Evolutionary conservation across 768 basidiomycete genomes (phyloP), one percentile per base, ranked within the genome.

Genomic region (Artomyces pyxidatus): DNA sequence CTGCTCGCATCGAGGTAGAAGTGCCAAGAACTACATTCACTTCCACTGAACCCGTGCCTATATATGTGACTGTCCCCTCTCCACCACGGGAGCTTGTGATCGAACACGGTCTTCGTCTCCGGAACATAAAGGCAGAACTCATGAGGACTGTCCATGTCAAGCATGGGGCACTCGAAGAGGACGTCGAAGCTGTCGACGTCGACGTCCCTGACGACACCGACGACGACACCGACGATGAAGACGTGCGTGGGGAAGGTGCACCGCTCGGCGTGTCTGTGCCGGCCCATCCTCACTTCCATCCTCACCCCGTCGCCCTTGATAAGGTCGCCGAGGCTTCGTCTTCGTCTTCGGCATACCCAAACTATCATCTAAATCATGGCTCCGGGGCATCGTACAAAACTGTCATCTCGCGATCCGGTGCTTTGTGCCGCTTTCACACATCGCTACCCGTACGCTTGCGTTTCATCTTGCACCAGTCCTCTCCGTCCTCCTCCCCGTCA

Each of bases 401-500:
- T 3, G 72, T 83, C 44, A 71, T 97, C 23, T 83, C 90, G 11
- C 78, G 85, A 6, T 92, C 93, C 12, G 95, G 95, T 40, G 93
- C 92, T 37, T 85, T 90, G 17, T 92, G 91, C 63, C 83, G 91
- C 40, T 92, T 96, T 62, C 92, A 96, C 57, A 78, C 82, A 0
- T 74, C 78, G 39, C 77, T 76, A 12, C 75, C 85, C 3, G 77
- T 93, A 51, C 85, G 76, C 55, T 72, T 90, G 32, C 80, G 91
- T 3, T 87, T 97, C 51, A 70, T 94, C 25, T 71, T 97, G 14
- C 90, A 90, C 58, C 83, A 78, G 45, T 68, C 75, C 17, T 69
- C 72, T 4, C 70, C 75, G 17, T 71, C 44, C 62, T 69, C 26
- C 74, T 81, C n/a, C 73, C 80, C 14, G 57, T 72, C 22, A 68